These are phyloP conservation scores for Xylaria castorea DNA, from an alignment of 495 filamentous ascomycete species.

Conservation along the genomic window DNA sequence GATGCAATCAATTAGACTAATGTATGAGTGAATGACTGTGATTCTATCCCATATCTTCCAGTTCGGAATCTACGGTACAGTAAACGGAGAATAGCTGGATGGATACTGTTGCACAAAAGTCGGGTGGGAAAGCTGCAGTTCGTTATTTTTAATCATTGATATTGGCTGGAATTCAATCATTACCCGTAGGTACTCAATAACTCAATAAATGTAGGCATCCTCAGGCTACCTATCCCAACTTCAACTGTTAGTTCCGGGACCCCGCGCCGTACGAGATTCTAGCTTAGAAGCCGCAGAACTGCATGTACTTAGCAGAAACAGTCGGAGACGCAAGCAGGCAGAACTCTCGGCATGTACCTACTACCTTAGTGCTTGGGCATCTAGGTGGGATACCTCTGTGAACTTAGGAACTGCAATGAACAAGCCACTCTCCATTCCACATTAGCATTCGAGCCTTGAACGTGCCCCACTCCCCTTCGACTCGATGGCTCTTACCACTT, in stretches of 20 bases:
- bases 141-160: neutral
- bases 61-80: neutral
- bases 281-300: neutral
- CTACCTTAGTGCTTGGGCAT: neutral
- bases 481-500: neutral
- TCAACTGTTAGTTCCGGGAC: neutral
- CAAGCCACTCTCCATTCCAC: neutral
- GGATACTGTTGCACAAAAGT: neutral
- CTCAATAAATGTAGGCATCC: neutral
- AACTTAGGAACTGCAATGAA: neutral
- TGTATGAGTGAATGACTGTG: neutral
- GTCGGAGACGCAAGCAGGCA: neutral
- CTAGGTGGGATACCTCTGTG: neutral
- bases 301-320: neutral
- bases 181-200: neutral
- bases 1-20: constrained; percentile 24
- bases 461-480: neutral
- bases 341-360: neutral
- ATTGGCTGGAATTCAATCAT: neutral
- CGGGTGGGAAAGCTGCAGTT: neutral
- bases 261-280: neutral
- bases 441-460: neutral
- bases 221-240: neutral
- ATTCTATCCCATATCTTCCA: neutral
- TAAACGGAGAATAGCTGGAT: neutral